Base-by-base conservation (phyloP, 352 stramenopile species). In the Globisporangium ultimum region DNA sequence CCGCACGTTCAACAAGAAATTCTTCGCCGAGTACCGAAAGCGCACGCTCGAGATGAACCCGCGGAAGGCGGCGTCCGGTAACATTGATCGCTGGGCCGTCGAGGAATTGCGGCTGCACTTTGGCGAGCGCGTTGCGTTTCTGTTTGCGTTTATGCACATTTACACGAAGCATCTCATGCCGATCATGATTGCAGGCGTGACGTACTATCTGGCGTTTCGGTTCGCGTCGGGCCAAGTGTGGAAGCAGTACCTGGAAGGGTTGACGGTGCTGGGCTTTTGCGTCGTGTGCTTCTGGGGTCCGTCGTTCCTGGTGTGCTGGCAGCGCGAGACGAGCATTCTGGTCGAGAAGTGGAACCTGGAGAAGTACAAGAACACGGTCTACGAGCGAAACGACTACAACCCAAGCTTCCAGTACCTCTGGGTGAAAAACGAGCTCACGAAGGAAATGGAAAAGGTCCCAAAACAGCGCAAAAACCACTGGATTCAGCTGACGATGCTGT, bases 131-230 rank as follows among this genome's bases (percentile, higher is more conserved):
- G 87, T 95, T n/a, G 87, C 87, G 24, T 95, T 95, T 59, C 64
- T 94, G 8, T 95, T 95, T 59, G 87, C 87, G 2, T 95, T 94
- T 53, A 95, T 95, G 84, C 83, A 94, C 62, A 93, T 94, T 62
- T 95, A 95, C 73, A 93, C 79, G 40, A 95, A 95, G 70, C 82
- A 90, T 53, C 53, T 95, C 48, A 28, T 91, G 63, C 86, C 86
- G 21, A 68, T 95, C 14, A 91, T 76, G 28, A 28, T 76, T 21
- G 50, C 79, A 1, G 84, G 80, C 36, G 69, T 92, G 9, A 51
- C 76, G n/a, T 95, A 91, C 61, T 95, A 95, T 61, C 57, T 93
- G 40, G 64, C 66, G 50, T 89, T 93, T 34, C 84, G 86, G 14
- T 91, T 91, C 48, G 61, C 80, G 24, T 58, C 66, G 6, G 68